Percentiles rank a stretch among this genome's conserved stretches.
Conservation (phyloP, 768 basidiomycete species). For the Lactarius trivialis region DNA sequence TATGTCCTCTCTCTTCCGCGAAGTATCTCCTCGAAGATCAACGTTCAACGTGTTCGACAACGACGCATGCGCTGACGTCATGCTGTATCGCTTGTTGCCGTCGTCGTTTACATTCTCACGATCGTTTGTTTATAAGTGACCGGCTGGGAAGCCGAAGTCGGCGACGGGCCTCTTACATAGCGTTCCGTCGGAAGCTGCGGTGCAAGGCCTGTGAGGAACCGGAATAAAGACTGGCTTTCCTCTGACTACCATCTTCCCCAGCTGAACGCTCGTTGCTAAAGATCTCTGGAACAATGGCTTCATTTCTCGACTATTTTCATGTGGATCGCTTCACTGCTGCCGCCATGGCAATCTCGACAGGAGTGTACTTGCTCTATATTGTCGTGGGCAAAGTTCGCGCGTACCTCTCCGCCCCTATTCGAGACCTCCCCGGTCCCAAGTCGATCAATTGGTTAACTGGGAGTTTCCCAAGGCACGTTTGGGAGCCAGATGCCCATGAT, state of each 20-base stretch:
- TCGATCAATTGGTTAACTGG: slow-evolving; percentile 16
- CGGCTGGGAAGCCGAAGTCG: no score
- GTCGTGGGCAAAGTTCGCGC: neutral
- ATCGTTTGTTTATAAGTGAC: neutral
- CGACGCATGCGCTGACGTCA: no score
- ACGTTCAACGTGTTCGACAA: no score
- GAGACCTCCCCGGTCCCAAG: slow-evolving; percentile 12
- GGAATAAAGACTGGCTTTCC: neutral
- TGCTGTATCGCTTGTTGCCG: no score
- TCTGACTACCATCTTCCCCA: no score
- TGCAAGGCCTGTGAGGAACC: no score
- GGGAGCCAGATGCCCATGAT: slow-evolving; percentile 13
- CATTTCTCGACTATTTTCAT: neutral
- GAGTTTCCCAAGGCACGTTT: neutral
- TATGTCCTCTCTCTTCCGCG: no score
- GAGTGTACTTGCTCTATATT: slow-evolving; percentile 2
- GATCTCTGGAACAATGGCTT: neutral
- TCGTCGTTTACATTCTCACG: no score
- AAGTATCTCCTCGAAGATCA: no score
- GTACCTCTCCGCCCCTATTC: slow-evolving; percentile 3
- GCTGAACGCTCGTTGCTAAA: no score
- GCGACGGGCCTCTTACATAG: no score
- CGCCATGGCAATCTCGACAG: neutral
- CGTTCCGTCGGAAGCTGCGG: no score
- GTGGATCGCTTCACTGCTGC: neutral